Evolutionary conservation across 116 monocot species (phyloP).

Genomic region (Zostera marina): DNA sequence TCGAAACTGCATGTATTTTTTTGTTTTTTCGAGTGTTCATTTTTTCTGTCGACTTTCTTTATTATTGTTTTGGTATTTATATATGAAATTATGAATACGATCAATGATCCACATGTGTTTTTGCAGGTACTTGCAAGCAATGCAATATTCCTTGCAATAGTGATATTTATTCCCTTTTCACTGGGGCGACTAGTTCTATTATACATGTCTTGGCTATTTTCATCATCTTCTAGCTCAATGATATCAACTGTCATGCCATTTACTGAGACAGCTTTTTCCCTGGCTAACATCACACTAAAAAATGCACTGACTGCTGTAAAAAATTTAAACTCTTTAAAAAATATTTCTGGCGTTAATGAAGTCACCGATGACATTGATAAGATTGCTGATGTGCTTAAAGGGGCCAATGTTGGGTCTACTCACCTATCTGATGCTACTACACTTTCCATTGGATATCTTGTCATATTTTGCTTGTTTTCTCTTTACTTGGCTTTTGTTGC

Average conservation of each 20-base stretch:
- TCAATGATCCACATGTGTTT: neutral
- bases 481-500: conserved; percentile 73
- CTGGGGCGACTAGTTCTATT: conserved; percentile 71
- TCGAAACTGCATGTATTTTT: too few species aligned
- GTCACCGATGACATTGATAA: conserved; percentile 17
- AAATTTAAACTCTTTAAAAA: conserved; percentile 44
- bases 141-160: conserved; percentile 87
- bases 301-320: conserved; percentile 57
- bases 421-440: conserved; percentile 86
- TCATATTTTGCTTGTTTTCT: conserved; percentile 50
- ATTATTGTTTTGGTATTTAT: neutral
- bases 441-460: conserved; percentile 75
- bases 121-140: conserved; percentile 92
- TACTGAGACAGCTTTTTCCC: conserved; percentile 51
- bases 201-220: conserved; percentile 72
- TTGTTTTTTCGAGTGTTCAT: too few species aligned
- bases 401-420: conserved; percentile 34
- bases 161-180: conserved; percentile 86
- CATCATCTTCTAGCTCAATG: conserved; percentile 55
- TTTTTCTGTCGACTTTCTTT: too few species aligned
- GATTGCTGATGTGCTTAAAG: conserved; percentile 24
- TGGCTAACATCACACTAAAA: conserved; percentile 74
- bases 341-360: conserved; percentile 26
- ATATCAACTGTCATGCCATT: conserved; percentile 49
- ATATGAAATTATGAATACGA: too few species aligned